A percentile compares a stretch with the other conserved stretches of the same genome.
These are phyloP conservation scores for Cyclotella baltica DNA, from an alignment of 108 stramenopile species.

Conservation along the genomic window DNA sequence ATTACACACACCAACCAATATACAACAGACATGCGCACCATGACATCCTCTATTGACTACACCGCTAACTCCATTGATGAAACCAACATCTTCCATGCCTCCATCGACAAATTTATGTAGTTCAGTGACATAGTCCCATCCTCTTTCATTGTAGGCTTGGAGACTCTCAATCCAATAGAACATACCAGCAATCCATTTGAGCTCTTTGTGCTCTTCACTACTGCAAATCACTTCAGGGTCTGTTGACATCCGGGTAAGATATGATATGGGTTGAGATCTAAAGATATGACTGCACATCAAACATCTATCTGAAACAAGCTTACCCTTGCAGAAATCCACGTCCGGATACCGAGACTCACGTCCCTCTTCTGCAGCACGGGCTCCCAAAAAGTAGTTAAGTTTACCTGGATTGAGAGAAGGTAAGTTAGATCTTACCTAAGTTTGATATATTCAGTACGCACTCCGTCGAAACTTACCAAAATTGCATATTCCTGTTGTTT, in stretches of 20 bases:
- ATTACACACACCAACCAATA: neutral
- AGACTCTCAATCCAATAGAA: slow-evolving; percentile 20
- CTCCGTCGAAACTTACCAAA: too few relatives aligned
- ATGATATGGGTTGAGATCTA: neutral
- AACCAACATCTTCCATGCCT: slow-evolving; percentile 11
- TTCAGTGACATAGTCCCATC: slow-evolving; percentile 15
- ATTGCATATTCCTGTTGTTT: slow-evolving; percentile 39
- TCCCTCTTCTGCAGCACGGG: slow-evolving; percentile 29
- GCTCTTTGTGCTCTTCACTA: slow-evolving; percentile 14
- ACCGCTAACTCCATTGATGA: slow-evolving; percentile 30
- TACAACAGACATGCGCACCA: neutral
- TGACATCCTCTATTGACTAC: slow-evolving; percentile 29
- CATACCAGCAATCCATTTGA: slow-evolving; percentile 22
- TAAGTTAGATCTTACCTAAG: too few relatives aligned
- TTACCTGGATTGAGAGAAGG: slow-evolving; percentile 56
- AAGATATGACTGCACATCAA: neutral
- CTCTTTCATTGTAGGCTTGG: slow-evolving; percentile 4
- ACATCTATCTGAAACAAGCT: neutral
- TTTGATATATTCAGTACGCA: too few relatives aligned
- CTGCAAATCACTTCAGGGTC: slow-evolving; percentile 16
- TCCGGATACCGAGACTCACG: slow-evolving; percentile 32
- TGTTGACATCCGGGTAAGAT: neutral
- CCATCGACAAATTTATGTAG: slow-evolving; percentile 42
- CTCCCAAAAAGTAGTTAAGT: slow-evolving; percentile 43
- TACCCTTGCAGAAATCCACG: slow-evolving; percentile 41